Base-by-base conservation (phyloP, 192 early-diverging fungal species). In the Backusella macrospora region DNA sequence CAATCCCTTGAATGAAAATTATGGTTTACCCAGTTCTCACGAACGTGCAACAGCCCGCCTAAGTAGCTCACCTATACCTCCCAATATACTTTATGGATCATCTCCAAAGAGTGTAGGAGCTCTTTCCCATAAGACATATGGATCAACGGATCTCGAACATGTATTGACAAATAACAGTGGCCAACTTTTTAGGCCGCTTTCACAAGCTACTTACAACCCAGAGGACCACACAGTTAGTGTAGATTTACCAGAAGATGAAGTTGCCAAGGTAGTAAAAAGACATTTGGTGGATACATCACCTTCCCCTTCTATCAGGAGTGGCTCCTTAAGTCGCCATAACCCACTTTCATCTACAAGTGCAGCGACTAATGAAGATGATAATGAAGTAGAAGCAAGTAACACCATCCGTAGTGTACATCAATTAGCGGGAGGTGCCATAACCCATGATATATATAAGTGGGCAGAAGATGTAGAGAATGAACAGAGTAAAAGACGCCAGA, bases 381-480 rank as follows among this genome's bases (percentile, higher is more conserved):
- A 66, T 42, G 21, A 13, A 16, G 23, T 8, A 59, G 40, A 66
- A 71, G 26, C 63, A 44, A 63, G 71, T 13, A 52, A 72, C 68
- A 45, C 73, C 70, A 34, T 74, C 73, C 64, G 77, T 9, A 83
- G 73, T 18, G 77, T 80, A 16, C 87, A 89, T 74, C 86, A 83
- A 46, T 72, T 93, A 34, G 84, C 86, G 21, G 90, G 90, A 38
- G 94, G 92, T 38, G 91, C 92, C 70, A 92, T 92, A 71, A 95
- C 96, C 4, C 90, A 92, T 66, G 91, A 95, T 66, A 91, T 98
- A 70, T 98, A 98, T 80, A 90, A 94, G 81, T 96, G 93, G 93
- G 86, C 90, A 21, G 90, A 95, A 55, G 86, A 90, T 71, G 77
- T 89, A 43, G 88, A 90, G 45, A 85, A 81, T 65, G 84, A 83